phyloP scores from a whole-genome alignment of 2,329 filamentous ascomycete species.

The Aureobasidium sp. region DNA sequence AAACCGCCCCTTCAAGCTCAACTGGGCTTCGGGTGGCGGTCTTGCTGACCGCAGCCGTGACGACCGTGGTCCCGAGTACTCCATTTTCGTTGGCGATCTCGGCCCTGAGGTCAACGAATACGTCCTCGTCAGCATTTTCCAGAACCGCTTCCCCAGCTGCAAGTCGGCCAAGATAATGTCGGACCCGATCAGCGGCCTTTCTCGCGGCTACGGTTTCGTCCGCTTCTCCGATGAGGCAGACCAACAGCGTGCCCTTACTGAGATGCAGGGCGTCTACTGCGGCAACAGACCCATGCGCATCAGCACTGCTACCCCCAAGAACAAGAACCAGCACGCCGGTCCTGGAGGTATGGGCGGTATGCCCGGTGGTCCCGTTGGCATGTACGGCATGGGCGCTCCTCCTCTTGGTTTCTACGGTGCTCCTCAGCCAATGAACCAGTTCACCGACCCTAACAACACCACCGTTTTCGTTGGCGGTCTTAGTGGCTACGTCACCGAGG shows the following conservation, averaged over 20 bases:
- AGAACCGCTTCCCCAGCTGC: conserved; percentile 91
- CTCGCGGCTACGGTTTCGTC: conserved; percentile 94
- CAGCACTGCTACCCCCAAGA: conserved; percentile 95
- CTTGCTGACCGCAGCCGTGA: conserved; percentile 93
- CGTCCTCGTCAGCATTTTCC: conserved; percentile 93
- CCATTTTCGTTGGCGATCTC: conserved; percentile 95
- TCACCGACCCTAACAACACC: conserved; percentile 99
- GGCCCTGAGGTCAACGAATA: conserved; percentile 99
- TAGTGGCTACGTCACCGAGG: conserved; percentile 96
- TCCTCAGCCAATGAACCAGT: conserved; percentile 92
- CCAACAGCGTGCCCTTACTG: conserved; percentile 87
- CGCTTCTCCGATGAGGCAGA: conserved; percentile 93
- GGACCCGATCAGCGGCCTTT: conserved; percentile 94
- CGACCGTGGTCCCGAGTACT: conserved; percentile 91
- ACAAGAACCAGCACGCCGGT: conserved; percentile 52
- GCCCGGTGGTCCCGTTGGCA: conserved; percentile 43
- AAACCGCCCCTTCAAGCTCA: conserved; percentile 92
- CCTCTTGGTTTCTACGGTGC: conserved; percentile 57
- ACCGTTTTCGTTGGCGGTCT: conserved; percentile 97
- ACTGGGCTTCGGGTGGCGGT: conserved; percentile 97
- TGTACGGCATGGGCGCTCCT: conserved; percentile 63
- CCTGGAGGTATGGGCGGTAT: conserved; percentile 44
- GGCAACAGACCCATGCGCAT: conserved; percentile 98
- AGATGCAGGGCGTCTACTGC: conserved; percentile 99
- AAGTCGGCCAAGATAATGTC: conserved; percentile 99